Conservation (phyloP, 164 flowering plant genomes). For the Sedum album region DNA sequence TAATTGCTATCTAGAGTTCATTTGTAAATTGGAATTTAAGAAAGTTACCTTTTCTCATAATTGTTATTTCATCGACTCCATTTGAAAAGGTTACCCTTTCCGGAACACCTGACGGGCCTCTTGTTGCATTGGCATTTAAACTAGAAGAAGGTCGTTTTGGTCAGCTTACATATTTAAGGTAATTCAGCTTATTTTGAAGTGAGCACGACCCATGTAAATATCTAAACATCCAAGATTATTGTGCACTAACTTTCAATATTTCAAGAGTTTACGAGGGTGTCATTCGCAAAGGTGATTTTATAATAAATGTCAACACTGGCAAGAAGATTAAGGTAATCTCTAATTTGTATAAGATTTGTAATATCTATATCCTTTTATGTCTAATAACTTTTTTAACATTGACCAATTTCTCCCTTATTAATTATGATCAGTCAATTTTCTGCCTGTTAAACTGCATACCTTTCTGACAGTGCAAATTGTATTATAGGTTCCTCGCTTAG, state of each 20-base stretch:
- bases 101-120: constrained; percentile 85
- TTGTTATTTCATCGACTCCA: background rate
- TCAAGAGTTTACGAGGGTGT: constrained; percentile 90
- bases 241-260: background rate
- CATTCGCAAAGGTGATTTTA: constrained; percentile 88
- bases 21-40: background rate
- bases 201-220: background rate
- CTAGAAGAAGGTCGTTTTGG: constrained; percentile 99
- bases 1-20: background rate
- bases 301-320: constrained; percentile 81
- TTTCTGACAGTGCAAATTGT: constrained; percentile 3
- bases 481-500: constrained; percentile 88
- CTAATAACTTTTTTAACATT: background rate
- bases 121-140: constrained; percentile 96
- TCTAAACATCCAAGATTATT: background rate
- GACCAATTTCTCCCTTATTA: background rate
- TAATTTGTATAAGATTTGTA: background rate
- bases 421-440: background rate
- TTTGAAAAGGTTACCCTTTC: constrained; percentile 46
- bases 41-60: background rate
- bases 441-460: background rate
- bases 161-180: constrained; percentile 93
- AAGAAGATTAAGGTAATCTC: constrained; percentile 81
- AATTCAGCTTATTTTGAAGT: background rate
- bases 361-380: background rate